Evolutionary conservation across 148 eudicot species (phyloP).

Genomic region (Pouteria glomerata): DNA sequence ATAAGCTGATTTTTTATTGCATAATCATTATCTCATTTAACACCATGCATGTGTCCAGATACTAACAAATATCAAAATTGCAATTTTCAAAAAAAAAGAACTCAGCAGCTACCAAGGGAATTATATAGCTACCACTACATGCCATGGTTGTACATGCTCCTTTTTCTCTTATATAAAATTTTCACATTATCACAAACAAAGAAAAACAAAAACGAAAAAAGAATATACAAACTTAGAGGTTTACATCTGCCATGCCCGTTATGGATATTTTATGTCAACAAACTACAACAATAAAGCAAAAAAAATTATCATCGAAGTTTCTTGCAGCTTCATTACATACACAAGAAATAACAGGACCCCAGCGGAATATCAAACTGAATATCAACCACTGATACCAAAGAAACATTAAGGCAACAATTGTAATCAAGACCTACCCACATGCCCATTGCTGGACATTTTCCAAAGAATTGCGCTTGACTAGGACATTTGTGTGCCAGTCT

Average conservation of each 20-base stretch:
- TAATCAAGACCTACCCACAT: conserved; percentile 67
- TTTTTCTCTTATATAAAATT: too few species aligned
- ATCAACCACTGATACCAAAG: background rate
- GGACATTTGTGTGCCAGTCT: conserved; percentile 75
- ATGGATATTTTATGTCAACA: background rate
- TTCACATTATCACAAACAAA: too few species aligned
- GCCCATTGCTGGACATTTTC: conserved; percentile 94
- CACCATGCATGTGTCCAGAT: conserved; percentile 5
- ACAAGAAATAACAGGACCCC: background rate
- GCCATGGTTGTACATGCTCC: too few species aligned
- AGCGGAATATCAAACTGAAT: background rate
- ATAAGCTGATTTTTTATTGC: background rate
- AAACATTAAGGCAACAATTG: background rate
- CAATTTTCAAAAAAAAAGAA: background rate
- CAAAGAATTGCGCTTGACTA: conserved; percentile 68
- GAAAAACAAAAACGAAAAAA: too few species aligned
- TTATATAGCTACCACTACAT: background rate
- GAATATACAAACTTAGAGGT: background rate
- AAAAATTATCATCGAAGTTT: background rate
- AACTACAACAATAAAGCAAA: background rate
- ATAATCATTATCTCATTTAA: background rate
- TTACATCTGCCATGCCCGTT: background rate
- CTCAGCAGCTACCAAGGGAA: background rate
- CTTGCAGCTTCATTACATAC: background rate
- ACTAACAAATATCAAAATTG: background rate